A percentile compares a stretch with the other conserved stretches of the same genome.
Evolutionary conservation across 1,139 yeast genomes (phyloP).

Genomic region (Candida sanyaensis): DNA sequence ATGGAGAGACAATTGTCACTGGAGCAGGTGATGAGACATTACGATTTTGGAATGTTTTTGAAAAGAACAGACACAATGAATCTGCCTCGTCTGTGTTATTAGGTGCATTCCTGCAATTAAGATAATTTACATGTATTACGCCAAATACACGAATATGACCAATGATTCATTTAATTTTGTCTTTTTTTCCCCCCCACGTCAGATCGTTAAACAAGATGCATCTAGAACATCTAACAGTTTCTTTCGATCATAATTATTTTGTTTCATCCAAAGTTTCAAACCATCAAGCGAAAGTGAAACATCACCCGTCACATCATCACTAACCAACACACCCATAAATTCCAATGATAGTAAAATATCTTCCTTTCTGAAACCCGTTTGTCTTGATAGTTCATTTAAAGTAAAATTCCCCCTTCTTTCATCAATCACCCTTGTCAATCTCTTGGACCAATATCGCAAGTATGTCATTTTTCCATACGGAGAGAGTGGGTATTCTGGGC

Average conservation of each 20-base stretch:
- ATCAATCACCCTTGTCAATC: slow-evolving; percentile 24
- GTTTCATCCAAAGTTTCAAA: slow-evolving; percentile 31
- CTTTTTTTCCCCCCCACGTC: background rate
- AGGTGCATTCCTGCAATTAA: slow-evolving; percentile 77
- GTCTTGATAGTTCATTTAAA: slow-evolving; percentile 52
- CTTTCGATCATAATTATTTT: slow-evolving; percentile 24
- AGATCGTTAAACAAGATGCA: slow-evolving; percentile 23
- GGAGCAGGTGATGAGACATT: slow-evolving; percentile 99
- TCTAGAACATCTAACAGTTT: slow-evolving; percentile 28
- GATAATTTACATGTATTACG: slow-evolving; percentile 29
- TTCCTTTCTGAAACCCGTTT: slow-evolving; percentile 69
- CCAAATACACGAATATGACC: too few relatives aligned
- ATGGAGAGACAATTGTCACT: slow-evolving; percentile 96
- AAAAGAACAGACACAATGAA: slow-evolving; percentile 61
- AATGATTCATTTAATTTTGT: slow-evolving; percentile 4
- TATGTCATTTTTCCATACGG: slow-evolving; percentile 78
- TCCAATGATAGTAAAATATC: slow-evolving; percentile 70
- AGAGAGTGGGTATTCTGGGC: slow-evolving; percentile 91
- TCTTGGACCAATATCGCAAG: slow-evolving; percentile 72
- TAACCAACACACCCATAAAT: slow-evolving; percentile 53
- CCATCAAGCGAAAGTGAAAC: slow-evolving; percentile 23
- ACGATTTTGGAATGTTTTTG: slow-evolving; percentile 91
- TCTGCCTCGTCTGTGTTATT: slow-evolving; percentile 65
- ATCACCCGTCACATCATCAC: slow-evolving; percentile 13
- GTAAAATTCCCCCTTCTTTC: slow-evolving; percentile 29